Conservation (phyloP, 176 grass and related monocot species). For the Urochloa ruziziensis region DNA sequence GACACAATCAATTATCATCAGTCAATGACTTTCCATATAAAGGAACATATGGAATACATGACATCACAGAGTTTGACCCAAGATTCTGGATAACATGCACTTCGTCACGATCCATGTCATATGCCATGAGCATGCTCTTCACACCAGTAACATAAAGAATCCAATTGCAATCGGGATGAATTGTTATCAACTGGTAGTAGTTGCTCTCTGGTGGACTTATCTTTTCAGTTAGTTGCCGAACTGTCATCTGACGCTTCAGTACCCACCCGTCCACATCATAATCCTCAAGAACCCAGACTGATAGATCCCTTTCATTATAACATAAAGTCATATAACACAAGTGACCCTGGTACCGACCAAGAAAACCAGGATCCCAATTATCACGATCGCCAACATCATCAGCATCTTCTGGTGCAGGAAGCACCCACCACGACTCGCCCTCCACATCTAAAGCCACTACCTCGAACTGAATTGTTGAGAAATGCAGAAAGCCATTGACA, state of each 20-base stretch:
- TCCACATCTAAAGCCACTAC: not conserved
- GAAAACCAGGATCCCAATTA: not conserved
- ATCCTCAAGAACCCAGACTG: not conserved
- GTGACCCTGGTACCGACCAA: not conserved
- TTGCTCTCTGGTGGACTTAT: not conserved
- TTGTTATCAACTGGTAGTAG: not conserved
- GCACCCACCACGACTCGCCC: not conserved
- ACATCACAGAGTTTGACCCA: not conserved
- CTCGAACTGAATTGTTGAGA: not conserved
- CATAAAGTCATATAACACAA: not conserved
- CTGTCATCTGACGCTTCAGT: not conserved
- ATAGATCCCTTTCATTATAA: not conserved
- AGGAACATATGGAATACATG: not conserved
- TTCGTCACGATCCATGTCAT: not conserved
- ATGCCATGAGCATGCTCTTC: not conserved
- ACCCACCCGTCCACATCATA: not conserved
- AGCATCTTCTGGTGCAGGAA: not conserved
- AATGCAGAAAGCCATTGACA: not conserved
- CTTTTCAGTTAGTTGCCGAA: not conserved
- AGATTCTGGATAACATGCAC: not conserved
- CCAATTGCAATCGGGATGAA: not conserved
- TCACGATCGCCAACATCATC: not conserved
- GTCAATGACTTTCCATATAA: not conserved
- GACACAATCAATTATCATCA: not conserved
- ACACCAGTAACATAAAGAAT: not conserved